Percentiles rank a stretch among this genome's conserved stretches.
Evolutionary conservation across 192 early-diverging fungal species (phyloP).

Genomic region (Linnemannia hyalina): DNA sequence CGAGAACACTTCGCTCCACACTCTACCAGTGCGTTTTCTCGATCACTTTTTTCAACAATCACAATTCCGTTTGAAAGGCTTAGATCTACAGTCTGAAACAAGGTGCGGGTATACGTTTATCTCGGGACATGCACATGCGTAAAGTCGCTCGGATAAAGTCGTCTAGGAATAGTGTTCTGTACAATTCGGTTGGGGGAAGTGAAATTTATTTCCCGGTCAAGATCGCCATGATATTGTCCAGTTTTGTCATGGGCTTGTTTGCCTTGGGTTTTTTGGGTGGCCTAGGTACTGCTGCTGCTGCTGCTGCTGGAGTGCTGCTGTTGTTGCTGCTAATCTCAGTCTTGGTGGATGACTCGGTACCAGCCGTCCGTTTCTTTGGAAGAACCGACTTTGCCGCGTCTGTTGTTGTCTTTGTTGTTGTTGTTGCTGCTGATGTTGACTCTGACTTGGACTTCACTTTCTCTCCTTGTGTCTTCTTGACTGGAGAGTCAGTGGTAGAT

Average conservation of each 20-base stretch:
- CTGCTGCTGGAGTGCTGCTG: not conserved
- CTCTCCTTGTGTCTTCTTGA: slow-evolving; percentile 2
- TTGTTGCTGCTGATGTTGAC: not conserved
- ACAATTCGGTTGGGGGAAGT: not conserved
- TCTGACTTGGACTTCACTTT: not conserved
- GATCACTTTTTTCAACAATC: not conserved
- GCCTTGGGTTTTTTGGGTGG: slow-evolving; percentile 30
- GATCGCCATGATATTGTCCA: slow-evolving; percentile 54
- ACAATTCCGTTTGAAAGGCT: not conserved
- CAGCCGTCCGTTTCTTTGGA: not conserved
- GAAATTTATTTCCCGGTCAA: slow-evolving; percentile 30
- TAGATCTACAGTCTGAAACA: not conserved
- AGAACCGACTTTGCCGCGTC: not conserved
- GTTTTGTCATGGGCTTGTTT: slow-evolving; percentile 24
- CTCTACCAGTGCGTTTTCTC: not conserved
- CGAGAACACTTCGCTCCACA: slow-evolving; percentile 2
- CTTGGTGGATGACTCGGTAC: not conserved
- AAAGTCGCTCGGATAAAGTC: not conserved
- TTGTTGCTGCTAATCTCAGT: not conserved
- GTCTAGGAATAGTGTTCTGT: not conserved
- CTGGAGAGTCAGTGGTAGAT: not conserved
- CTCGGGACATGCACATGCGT: not conserved
- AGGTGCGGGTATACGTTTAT: not conserved
- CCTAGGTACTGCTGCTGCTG: not conserved
- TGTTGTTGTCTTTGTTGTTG: not conserved